These are phyloP conservation scores for Amphichorda felina DNA, from an alignment of 2,329 filamentous ascomycete species.

Conservation along the genomic window DNA sequence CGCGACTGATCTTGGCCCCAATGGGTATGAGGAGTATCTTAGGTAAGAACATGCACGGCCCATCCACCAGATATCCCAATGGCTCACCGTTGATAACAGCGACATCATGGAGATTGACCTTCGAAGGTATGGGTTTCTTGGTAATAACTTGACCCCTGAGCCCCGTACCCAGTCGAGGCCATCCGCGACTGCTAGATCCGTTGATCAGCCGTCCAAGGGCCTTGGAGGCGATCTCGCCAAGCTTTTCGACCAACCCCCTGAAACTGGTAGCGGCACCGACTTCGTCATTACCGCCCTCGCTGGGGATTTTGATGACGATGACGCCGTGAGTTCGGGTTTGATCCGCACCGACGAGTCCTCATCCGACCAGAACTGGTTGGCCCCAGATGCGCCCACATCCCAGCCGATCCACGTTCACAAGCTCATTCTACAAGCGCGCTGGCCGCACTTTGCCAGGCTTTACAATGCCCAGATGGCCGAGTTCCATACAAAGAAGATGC, in stretches of 20 bases:
- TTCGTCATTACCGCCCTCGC: slow-evolving; percentile 82
- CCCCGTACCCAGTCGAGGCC: slow-evolving; percentile 36
- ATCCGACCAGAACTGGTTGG: slow-evolving; percentile 42
- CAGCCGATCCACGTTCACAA: slow-evolving; percentile 88
- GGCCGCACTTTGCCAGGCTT: slow-evolving; percentile 90
- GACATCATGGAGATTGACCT: slow-evolving; percentile 93
- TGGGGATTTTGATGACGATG: slow-evolving; percentile 63
- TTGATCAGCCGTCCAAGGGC: slow-evolving; percentile 47
- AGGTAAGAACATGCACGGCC: slow-evolving; percentile 25
- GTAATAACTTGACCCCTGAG: slow-evolving; percentile 57
- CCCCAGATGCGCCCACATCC: slow-evolving; percentile 55
- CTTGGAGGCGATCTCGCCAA: slow-evolving; percentile 78
- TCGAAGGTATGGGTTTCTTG: slow-evolving; percentile 79
- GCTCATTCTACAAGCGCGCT: slow-evolving; percentile 85
- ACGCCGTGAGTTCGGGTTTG: slow-evolving; percentile 40
- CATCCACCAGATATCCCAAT: no score
- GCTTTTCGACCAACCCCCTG: slow-evolving; percentile 77
- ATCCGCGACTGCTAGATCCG: slow-evolving; percentile 30
- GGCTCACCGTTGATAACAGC: slow-evolving; percentile 21
- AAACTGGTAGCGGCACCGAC: slow-evolving; percentile 77
- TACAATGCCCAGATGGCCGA: slow-evolving; percentile 95
- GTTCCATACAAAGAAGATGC: slow-evolving; percentile 94
- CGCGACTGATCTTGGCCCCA: slow-evolving; percentile 52
- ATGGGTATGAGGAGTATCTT: slow-evolving; percentile 77
- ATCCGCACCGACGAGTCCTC: slow-evolving; percentile 30